phyloP scores from a whole-genome alignment of 306 rosid genomes.

The Malus sylvestris region DNA sequence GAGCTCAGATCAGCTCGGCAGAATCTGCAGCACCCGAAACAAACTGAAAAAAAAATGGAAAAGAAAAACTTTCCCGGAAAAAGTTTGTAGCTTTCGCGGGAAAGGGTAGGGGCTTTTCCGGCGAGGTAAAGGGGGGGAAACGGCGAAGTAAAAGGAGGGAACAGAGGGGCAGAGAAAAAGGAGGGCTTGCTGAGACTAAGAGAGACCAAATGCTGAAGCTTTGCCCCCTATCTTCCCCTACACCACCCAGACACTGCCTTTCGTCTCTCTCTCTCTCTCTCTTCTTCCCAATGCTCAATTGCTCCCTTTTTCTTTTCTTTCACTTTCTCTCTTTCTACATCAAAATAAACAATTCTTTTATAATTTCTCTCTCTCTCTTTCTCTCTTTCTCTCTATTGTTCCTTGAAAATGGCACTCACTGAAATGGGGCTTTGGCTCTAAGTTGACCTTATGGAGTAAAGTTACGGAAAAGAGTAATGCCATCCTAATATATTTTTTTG shows the following conservation, averaged over 20 bases:
- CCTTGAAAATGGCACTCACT: slow-evolving; percentile 27
- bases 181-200: slow-evolving; percentile 24
- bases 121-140: slow-evolving; percentile 10
- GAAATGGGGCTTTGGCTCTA: not conserved
- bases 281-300: not conserved
- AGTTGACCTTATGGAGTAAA: slow-evolving; percentile 18
- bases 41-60: not conserved
- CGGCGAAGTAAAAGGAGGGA: slow-evolving; percentile 9
- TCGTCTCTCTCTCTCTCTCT: slow-evolving; percentile 9
- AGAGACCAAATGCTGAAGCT: slow-evolving; percentile 52
- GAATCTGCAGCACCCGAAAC: not conserved
- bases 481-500: no score
- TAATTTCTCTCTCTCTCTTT: not conserved
- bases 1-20: slow-evolving; percentile 30
- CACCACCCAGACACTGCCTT: slow-evolving; percentile 30
- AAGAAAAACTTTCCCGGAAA: not conserved
- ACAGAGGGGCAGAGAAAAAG: slow-evolving; percentile 19
- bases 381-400: slow-evolving; percentile 4
- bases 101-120: slow-evolving; percentile 8
- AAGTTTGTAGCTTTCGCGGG: not conserved
- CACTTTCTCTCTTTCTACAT: slow-evolving; percentile 2
- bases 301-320: not conserved
- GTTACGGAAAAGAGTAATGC: no score
- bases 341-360: not conserved
- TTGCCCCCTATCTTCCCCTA: slow-evolving; percentile 50